A percentile compares a stretch with the other conserved stretches of the same genome.
Evolutionary conservation across 768 basidiomycete species (phyloP).

Genomic region (Mycena pura): DNA sequence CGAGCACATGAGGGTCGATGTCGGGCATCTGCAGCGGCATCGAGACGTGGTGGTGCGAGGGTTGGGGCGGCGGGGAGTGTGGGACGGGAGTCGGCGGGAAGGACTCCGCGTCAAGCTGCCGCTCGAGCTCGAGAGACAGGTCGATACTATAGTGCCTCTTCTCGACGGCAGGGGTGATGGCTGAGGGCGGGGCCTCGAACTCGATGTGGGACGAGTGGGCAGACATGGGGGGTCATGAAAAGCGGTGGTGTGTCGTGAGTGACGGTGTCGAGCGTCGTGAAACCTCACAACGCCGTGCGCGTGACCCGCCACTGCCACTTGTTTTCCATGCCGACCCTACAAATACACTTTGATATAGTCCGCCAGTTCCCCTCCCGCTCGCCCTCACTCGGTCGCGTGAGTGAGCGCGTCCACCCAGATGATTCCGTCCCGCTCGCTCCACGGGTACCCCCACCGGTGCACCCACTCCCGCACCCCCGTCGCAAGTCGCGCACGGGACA

Average conservation of each 20-base stretch:
- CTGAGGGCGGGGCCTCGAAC: slow-evolving; percentile 3
- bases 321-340: too few species aligned
- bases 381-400: slow-evolving; percentile 57
- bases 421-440: slow-evolving; percentile 91
- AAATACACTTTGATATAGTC: not conserved
- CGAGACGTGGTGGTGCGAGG: slow-evolving; percentile 17
- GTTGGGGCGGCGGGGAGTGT: slow-evolving; percentile 16
- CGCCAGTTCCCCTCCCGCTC: not conserved
- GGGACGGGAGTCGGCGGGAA: slow-evolving; percentile 54
- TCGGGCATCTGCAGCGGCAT: slow-evolving; percentile 34
- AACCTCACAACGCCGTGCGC: too few species aligned
- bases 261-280: too few species aligned
- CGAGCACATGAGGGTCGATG: slow-evolving; percentile 78
- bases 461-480: slow-evolving; percentile 91
- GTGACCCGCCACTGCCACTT: too few species aligned
- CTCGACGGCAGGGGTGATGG: not conserved
- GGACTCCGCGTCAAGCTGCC: slow-evolving; percentile 72
- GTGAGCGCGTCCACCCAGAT: slow-evolving; percentile 89
- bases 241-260: too few species aligned
- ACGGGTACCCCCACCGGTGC: slow-evolving; percentile 94
- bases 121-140: slow-evolving; percentile 80
- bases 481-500: slow-evolving; percentile 83
- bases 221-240: too few species aligned
- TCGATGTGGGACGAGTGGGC: not conserved
- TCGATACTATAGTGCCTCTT: slow-evolving; percentile 69